phyloP scores from a whole-genome alignment of 2,329 filamentous ascomycete genomes.

The Aspergillus bombycis region DNA sequence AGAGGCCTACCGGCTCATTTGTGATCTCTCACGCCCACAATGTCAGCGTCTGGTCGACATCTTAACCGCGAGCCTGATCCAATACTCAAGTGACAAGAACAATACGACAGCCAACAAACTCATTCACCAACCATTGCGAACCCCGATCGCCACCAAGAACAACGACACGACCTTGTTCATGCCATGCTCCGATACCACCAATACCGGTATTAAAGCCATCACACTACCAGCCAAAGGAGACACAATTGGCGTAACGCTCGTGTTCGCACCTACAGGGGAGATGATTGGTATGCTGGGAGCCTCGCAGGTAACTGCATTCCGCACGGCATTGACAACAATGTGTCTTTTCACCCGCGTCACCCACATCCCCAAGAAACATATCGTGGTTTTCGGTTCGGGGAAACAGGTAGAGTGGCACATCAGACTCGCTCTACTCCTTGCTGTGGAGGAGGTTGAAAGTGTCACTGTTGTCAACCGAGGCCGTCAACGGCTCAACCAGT shows the following conservation, averaged over 20 bases:
- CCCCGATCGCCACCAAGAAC: no score
- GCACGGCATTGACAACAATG: slow-evolving; percentile 73
- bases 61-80: no score
- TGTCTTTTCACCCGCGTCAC: slow-evolving; percentile 60
- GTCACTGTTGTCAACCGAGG: slow-evolving; percentile 73
- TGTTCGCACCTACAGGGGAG: no score
- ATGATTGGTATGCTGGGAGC: slow-evolving; percentile 59
- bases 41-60: no score
- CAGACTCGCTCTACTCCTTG: slow-evolving; percentile 54
- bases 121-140: no score
- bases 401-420: slow-evolving; percentile 56
- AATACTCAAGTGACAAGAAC: no score
- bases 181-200: slow-evolving; percentile 55
- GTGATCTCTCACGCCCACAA: no score
- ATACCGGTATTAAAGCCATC: slow-evolving; percentile 73
- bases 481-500: slow-evolving; percentile 61
- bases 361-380: slow-evolving; percentile 29
- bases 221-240: slow-evolving; percentile 46
- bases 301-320: slow-evolving; percentile 75
- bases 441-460: slow-evolving; percentile 52
- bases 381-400: slow-evolving; percentile 54
- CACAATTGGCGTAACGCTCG: no score
- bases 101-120: no score
- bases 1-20: no score
- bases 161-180: no score